A percentile compares a stretch with the other conserved stretches of the same genome.
phyloP scores from a whole-genome alignment of 352 stramenopile species.

The Phytophthora ramorum region DNA sequence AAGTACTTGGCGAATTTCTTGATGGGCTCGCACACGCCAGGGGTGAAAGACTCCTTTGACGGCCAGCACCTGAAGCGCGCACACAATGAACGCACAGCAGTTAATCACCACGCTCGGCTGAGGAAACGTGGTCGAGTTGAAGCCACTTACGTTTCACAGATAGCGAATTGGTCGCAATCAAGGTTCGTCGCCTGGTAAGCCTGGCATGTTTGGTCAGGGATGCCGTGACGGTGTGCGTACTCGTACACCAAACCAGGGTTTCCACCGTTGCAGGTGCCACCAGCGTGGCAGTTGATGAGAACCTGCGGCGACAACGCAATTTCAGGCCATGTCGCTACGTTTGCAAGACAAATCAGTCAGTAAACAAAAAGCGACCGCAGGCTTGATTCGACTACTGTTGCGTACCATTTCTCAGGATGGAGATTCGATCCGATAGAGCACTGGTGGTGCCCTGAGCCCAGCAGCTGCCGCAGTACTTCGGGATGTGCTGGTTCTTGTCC shows the following conservation, averaged over 20 bases:
- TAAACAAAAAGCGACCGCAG: conserved; percentile 3
- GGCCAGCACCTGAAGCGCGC: conserved; percentile 71
- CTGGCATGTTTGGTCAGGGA: conserved; percentile 94
- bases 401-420: conserved; percentile 87
- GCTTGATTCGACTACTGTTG: neutral
- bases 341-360: conserved; percentile 5
- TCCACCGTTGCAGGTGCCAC: conserved; percentile 78
- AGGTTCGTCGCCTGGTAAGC: conserved; percentile 91
- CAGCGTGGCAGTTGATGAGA: conserved; percentile 87
- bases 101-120: neutral
- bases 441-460: conserved; percentile 92
- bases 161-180: conserved; percentile 72
- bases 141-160: conserved; percentile 82
- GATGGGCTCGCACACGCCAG: conserved; percentile 82
- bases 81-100: conserved; percentile 2
- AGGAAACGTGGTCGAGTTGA: neutral
- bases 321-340: conserved; percentile 77
- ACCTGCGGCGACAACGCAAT: conserved; percentile 83
- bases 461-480: conserved; percentile 93
- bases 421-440: conserved; percentile 91
- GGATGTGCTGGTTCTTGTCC: conserved; percentile 99
- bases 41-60: conserved; percentile 88
- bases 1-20: conserved; percentile 92
- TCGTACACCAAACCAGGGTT: conserved; percentile 88
- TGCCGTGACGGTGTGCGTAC: conserved; percentile 88